Base-by-base conservation (phyloP, 768 basidiomycete genomes). In the Lyophyllum atratum region DNA sequence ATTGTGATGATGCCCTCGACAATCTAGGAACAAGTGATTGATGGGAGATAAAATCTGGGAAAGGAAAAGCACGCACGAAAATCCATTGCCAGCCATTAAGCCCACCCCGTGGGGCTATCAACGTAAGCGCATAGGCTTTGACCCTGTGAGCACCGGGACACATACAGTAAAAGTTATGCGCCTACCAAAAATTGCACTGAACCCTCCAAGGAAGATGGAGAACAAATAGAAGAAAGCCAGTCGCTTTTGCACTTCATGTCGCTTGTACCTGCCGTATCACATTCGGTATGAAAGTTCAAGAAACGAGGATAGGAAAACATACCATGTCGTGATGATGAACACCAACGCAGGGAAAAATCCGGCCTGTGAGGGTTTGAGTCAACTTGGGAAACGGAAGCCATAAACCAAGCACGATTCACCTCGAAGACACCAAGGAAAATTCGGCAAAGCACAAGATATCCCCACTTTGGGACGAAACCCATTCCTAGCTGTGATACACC, bases 211-310 rank as follows among this genome's bases (percentile, higher is more conserved):
- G 39, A 67, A 54, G 28, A 75, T 67, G 4, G 73, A 71, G 40
- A 65, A 66, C 40, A 73, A 61, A 46, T 73, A 71, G 58, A 75
- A 72, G 15, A 61, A 62, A 4, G 72, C 70, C 9, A 75, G 62
- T 17, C 70, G 72, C 43, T 74, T 77, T 54, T 79, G 76, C 7
- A 78, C 76, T 63, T 79, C 78, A 51, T 75, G 69, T 3, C 77
- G 72, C 28, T 70, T 74, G 60, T 76, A 75, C 67, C 69, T 68
- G 52, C 7, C 21, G 10, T n/a, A n/a, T 37, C 25, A 34, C 0
- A 49, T 26, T 34, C n/a, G 25, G 25, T 39, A 26, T 26, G 10
- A 21, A 24, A 4, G 2, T 28, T 26, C 17, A 1, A n/a, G 42
- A 17, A 11, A 17, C 29, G n/a, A 11, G 11, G 37, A 14, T 19